Conservation (phyloP, 2,329 filamentous ascomycete genomes). For the Colletotrichum sp. region DNA sequence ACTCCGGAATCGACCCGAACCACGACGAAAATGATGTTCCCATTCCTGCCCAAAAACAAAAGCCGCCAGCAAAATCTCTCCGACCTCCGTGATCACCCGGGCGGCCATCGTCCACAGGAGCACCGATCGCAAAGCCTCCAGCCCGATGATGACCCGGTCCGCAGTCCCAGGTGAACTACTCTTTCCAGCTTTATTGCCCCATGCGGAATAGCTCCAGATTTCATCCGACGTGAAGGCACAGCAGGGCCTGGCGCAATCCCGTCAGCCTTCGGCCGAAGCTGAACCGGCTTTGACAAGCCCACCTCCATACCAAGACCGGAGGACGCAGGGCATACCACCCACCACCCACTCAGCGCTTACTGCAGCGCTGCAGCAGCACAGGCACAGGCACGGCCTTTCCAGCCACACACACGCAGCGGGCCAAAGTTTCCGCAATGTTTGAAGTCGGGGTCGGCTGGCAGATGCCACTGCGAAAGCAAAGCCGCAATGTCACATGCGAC, state of each 20-base stretch:
- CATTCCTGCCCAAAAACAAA: background rate
- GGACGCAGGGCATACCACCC: background rate
- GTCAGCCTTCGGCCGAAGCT: background rate
- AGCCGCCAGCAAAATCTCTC: background rate
- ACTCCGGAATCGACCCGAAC: background rate
- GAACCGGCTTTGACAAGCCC: background rate
- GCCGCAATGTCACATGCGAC: background rate
- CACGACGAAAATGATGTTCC: background rate
- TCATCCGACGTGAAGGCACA: background rate
- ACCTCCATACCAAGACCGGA: background rate
- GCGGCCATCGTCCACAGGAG: background rate
- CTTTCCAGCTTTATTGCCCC: background rate
- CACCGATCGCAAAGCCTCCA: background rate
- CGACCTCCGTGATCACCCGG: background rate
- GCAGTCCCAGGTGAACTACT: background rate
- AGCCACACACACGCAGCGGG: background rate
- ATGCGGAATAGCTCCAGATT: background rate
- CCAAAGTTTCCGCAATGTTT: background rate
- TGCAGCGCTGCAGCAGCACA: background rate
- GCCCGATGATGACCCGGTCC: background rate
- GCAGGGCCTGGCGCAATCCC: background rate
- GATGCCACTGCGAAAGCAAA: background rate
- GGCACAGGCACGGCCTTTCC: background rate
- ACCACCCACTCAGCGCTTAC: background rate
- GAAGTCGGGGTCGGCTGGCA: background rate